Evolutionary conservation across 805 yeast genomes (phyloP).

Genomic region (Monosporozyma siamensis): DNA sequence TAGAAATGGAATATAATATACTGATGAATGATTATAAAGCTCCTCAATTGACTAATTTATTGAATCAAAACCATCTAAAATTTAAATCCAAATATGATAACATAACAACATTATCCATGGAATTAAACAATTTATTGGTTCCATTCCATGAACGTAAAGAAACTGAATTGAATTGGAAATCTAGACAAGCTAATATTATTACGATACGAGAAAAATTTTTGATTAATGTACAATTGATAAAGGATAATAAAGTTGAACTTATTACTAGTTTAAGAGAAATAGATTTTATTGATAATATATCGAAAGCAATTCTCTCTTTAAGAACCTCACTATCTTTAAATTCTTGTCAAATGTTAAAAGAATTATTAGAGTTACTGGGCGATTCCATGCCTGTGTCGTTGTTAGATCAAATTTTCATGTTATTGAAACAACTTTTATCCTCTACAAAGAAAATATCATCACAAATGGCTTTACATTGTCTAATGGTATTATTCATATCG

Average conservation of each 20-base stretch:
- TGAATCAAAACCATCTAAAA: slow-evolving; percentile 2
- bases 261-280: slow-evolving; percentile 28
- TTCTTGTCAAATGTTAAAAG: slow-evolving; percentile 72
- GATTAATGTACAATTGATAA: slow-evolving; percentile 46
- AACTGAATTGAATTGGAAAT: slow-evolving; percentile 80
- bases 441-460: slow-evolving; percentile 34
- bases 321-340: slow-evolving; percentile 75
- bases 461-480: slow-evolving; percentile 30
- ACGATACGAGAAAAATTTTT: slow-evolving; percentile 42
- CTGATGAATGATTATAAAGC: slow-evolving; percentile 12
- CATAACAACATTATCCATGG: slow-evolving; percentile 17
- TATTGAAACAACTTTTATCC: slow-evolving; percentile 28
- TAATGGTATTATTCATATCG: slow-evolving; percentile 45
- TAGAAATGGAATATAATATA: slow-evolving; percentile 16
- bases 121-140: slow-evolving; percentile 19
- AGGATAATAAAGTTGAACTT: slow-evolving; percentile 32
- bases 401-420: slow-evolving; percentile 29
- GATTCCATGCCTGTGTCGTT: slow-evolving; percentile 24
- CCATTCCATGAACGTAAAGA: slow-evolving; percentile 61
- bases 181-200: slow-evolving; percentile 53
- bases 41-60: slow-evolving; percentile 9
- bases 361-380: slow-evolving; percentile 31
- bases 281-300: slow-evolving; percentile 48
- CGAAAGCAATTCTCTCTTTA: slow-evolving; percentile 59
- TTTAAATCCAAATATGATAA: slow-evolving; percentile 4